Evolutionary conservation across 768 basidiomycete species (phyloP).

Genomic region (Tylopilus rubrobrunneus): DNA sequence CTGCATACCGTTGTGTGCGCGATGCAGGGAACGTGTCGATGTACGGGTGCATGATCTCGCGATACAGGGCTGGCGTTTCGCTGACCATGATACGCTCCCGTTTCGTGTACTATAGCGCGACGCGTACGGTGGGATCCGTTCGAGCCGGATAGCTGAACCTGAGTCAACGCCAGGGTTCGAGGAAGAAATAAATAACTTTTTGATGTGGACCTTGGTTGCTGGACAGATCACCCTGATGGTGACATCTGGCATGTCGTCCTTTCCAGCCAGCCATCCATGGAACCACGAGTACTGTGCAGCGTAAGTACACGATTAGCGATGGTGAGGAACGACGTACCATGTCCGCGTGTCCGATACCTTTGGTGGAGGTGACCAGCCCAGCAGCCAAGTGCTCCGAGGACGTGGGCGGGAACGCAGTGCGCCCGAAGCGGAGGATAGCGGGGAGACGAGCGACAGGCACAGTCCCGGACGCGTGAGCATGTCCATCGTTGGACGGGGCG

Average conservation of each 20-base stretch:
- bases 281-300: constrained; percentile 71
- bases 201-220: constrained; percentile 85
- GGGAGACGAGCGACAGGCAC: constrained; percentile 27
- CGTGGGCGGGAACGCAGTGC: constrained; percentile 55
- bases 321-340: constrained; percentile 44
- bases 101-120: constrained; percentile 56
- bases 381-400: constrained; percentile 36
- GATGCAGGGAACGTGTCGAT: constrained; percentile 70
- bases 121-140: too few relatives aligned
- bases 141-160: neutral
- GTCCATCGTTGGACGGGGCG: neutral
- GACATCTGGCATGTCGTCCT: constrained; percentile 51
- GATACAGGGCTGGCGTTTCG: constrained; percentile 82
- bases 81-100: constrained; percentile 70
- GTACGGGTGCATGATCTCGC: constrained; percentile 67
- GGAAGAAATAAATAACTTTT: constrained; percentile 40
- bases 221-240: constrained; percentile 85
- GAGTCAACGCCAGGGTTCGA: neutral
- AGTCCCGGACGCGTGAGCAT: too few relatives aligned
- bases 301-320: neutral
- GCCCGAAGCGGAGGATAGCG: constrained; percentile 77
- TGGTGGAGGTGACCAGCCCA: constrained; percentile 37
- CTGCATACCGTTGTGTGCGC: constrained; percentile 72
- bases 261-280: constrained; percentile 58
- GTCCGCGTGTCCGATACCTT: constrained; percentile 58